Conservation (phyloP, 2,329 filamentous ascomycete species). For the Arthrobotrys conoides region DNA sequence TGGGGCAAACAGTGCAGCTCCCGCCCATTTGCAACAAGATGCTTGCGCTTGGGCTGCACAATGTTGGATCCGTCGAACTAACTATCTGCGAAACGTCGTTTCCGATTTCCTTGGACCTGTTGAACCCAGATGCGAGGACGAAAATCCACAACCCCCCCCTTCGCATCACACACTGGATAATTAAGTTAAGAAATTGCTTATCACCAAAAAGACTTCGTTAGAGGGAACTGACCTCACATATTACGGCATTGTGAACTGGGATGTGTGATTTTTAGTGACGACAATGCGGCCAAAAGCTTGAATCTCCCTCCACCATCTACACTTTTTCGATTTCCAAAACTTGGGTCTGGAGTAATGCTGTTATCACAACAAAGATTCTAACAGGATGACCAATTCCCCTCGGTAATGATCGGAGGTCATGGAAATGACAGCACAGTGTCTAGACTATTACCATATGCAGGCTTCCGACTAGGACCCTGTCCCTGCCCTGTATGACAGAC, state of each 20-base stretch:
- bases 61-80: slow-evolving; percentile 24
- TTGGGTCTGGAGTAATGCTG: neutral
- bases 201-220: slow-evolving; percentile 10
- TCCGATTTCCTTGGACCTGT: slow-evolving; percentile 29
- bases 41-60: neutral
- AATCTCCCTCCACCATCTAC: slow-evolving; percentile 9
- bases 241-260: slow-evolving; percentile 33
- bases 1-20: slow-evolving; percentile 57
- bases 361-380: slow-evolving; percentile 19
- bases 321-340: slow-evolving; percentile 13
- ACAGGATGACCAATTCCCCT: slow-evolving; percentile 8
- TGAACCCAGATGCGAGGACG: slow-evolving; percentile 22
- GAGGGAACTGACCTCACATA: slow-evolving; percentile 14
- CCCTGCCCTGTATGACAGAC: slow-evolving; percentile 30
- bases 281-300: slow-evolving; percentile 46
- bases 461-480: slow-evolving; percentile 32
- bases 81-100: slow-evolving; percentile 16
- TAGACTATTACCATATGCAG: slow-evolving; percentile 21
- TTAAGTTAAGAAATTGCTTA: slow-evolving; percentile 4
- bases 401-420: slow-evolving; percentile 26
- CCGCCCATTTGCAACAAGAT: slow-evolving; percentile 25
- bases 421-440: slow-evolving; percentile 17
- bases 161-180: slow-evolving; percentile 1
- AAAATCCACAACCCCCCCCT: slow-evolving; percentile 31
- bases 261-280: slow-evolving; percentile 47